Evolutionary conservation across 768 basidiomycete genomes (phyloP).

Genomic region (Leccinum aurantiacum): DNA sequence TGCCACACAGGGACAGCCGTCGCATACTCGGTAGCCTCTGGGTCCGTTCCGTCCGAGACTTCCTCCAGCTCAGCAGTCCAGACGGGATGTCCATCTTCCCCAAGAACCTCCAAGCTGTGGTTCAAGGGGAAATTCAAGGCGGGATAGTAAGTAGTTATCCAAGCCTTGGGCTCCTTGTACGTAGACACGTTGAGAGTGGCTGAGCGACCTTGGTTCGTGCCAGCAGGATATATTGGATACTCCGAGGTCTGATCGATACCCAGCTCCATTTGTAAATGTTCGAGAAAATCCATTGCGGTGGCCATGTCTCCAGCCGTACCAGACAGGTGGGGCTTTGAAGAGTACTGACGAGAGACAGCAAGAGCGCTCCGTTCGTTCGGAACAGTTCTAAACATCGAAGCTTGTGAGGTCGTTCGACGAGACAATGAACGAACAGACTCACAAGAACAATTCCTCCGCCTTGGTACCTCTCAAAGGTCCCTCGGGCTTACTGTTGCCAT

Average conservation of each 20-base stretch:
- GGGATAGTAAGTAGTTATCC: constrained; percentile 75
- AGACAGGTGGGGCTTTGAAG: constrained; percentile 59
- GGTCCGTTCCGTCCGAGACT: constrained; percentile 61
- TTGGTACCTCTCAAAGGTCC: too few relatives aligned
- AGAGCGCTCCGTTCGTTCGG: constrained; percentile 31
- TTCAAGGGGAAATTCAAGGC: constrained; percentile 66
- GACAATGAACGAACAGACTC: too few relatives aligned
- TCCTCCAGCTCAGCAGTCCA: constrained; percentile 72
- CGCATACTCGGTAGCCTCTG: constrained; percentile 56
- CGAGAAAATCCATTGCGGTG: constrained; percentile 56
- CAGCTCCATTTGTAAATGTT: constrained; percentile 51
- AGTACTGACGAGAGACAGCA: constrained; percentile 49
- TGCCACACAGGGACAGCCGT: constrained; percentile 66
- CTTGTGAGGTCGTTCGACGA: too few relatives aligned
- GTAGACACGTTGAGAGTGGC: constrained; percentile 50
- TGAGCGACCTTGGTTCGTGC: constrained; percentile 49
- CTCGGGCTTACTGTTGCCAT: too few relatives aligned
- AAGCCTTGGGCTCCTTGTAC: constrained; percentile 45
- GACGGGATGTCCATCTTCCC: constrained; percentile 44
- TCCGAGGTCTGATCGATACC: constrained; percentile 34
- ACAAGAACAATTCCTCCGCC: too few relatives aligned
- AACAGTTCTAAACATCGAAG: too few relatives aligned
- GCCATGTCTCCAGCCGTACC: constrained; percentile 54
- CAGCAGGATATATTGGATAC: constrained; percentile 54
- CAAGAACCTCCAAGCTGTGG: constrained; percentile 54